Evolutionary conservation across 306 rosid genomes (phyloP).

Genomic region (Ziziphus jujuba): DNA sequence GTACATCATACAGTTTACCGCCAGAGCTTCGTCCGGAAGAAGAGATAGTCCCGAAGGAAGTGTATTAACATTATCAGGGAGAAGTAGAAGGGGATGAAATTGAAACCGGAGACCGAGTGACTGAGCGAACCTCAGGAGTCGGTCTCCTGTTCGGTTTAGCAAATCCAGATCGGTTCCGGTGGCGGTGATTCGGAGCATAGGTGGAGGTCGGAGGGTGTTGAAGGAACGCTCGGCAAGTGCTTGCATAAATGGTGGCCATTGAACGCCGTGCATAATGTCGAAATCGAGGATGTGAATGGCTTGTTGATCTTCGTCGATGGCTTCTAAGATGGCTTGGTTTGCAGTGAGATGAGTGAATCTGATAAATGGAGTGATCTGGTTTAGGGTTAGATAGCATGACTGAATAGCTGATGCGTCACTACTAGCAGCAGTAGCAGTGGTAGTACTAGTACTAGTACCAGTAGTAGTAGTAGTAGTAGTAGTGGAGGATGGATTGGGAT

Average conservation of each 20-base stretch:
- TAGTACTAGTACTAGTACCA: background rate
- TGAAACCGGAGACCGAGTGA: conserved; percentile 51
- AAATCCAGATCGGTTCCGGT: conserved; percentile 39
- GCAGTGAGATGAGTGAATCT: conserved; percentile 54
- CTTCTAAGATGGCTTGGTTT: conserved; percentile 57
- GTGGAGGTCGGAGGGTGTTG: conserved; percentile 31
- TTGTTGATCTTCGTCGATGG: conserved; percentile 33
- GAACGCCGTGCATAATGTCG: conserved; percentile 59
- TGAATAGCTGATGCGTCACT: conserved; percentile 17
- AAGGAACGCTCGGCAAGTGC: conserved; percentile 49
- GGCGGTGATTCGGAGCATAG: conserved; percentile 51
- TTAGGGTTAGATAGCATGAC: conserved; percentile 47
- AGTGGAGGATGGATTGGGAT: background rate
- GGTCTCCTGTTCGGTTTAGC: conserved; percentile 48
- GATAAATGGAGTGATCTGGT: conserved; percentile 54
- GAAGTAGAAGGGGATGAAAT: conserved; percentile 44
- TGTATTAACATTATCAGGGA: no score
- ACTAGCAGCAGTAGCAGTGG: background rate
- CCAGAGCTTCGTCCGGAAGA: conserved; percentile 44
- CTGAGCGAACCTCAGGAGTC: conserved; percentile 43
- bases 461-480: background rate
- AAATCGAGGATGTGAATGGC: conserved; percentile 53
- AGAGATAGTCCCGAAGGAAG: conserved; percentile 23
- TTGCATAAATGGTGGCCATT: conserved; percentile 68
- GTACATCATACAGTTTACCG: conserved; percentile 51